phyloP scores from a whole-genome alignment of 805 yeast genomes.

The Candida ovalis region DNA sequence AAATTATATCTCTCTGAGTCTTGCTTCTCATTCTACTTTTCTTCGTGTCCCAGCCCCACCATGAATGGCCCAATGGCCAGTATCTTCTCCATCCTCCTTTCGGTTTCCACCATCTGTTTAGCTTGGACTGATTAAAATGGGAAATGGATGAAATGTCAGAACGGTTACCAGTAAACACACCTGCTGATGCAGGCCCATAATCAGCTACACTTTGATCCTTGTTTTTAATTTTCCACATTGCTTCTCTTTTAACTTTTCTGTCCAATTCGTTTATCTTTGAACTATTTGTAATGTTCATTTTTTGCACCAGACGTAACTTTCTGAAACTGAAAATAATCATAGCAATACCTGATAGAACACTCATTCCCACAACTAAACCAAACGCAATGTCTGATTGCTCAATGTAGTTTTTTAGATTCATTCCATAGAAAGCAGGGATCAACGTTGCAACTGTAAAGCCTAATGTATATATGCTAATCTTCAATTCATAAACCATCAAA shows the following conservation, averaged over 20 bases:
- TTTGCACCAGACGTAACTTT: constrained; percentile 58
- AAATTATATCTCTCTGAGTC: constrained; percentile 41
- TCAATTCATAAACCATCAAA: constrained; percentile 79
- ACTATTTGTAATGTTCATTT: constrained; percentile 55
- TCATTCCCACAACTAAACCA: constrained; percentile 48
- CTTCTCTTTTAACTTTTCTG: constrained; percentile 16
- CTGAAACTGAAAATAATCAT: constrained; percentile 56
- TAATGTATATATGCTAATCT: constrained; percentile 76
- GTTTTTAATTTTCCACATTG: constrained; percentile 10
- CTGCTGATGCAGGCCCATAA: neutral
- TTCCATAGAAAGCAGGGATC: constrained; percentile 85
- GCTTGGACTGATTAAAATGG: neutral
- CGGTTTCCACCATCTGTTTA: neutral
- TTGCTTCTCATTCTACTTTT: constrained; percentile 3
- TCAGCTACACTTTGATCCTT: constrained; percentile 19
- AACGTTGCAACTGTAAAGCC: constrained; percentile 84
- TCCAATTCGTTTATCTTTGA: constrained; percentile 26
- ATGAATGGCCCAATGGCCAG: neutral
- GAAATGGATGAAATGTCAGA: neutral
- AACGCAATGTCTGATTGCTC: constrained; percentile 69
- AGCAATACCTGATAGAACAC: constrained; percentile 49
- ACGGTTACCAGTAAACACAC: neutral
- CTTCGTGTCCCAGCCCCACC: neutral
- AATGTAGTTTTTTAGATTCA: constrained; percentile 75
- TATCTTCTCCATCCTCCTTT: neutral